Conservation (phyloP, 169 alveolate genomes). For the Theileria sp. region DNA sequence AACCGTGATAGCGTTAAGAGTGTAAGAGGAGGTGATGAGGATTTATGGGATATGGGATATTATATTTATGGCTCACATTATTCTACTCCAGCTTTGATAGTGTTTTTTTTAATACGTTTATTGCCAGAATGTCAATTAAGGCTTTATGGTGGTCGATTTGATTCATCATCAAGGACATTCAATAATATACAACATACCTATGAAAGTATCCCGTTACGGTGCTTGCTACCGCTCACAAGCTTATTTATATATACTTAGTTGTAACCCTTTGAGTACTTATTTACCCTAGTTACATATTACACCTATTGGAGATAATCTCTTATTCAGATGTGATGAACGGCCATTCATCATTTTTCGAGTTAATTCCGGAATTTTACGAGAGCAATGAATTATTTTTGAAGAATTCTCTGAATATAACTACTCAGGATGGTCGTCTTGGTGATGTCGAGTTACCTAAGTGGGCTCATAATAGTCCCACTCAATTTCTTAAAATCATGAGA, state of each 20-base stretch:
- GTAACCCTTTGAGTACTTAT: conserved; percentile 8
- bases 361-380: conserved; percentile 92
- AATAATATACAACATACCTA: conserved; percentile 70
- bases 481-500: conserved; percentile 78
- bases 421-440: conserved; percentile 73
- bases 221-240: background rate
- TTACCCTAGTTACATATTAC: conserved; percentile 36
- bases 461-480: conserved; percentile 75
- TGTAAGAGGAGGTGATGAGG: conserved; percentile 7
- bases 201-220: conserved; percentile 50
- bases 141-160: conserved; percentile 89
- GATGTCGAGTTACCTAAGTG: conserved; percentile 88
- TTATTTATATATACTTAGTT: no score
- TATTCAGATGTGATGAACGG: conserved; percentile 66
- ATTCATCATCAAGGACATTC: conserved; percentile 80
- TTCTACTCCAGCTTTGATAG: conserved; percentile 95
- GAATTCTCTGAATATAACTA: conserved; percentile 77
- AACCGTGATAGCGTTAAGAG: conserved; percentile 45
- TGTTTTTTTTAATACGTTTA: conserved; percentile 90
- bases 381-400: conserved; percentile 81
- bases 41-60: conserved; percentile 68
- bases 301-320: conserved; percentile 37
- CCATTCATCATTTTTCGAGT: conserved; percentile 86
- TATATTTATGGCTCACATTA: conserved; percentile 95
- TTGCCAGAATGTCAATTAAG: conserved; percentile 93